phyloP scores from a whole-genome alignment of 495 filamentous ascomycete species.

The Parathielavia appendiculata region DNA sequence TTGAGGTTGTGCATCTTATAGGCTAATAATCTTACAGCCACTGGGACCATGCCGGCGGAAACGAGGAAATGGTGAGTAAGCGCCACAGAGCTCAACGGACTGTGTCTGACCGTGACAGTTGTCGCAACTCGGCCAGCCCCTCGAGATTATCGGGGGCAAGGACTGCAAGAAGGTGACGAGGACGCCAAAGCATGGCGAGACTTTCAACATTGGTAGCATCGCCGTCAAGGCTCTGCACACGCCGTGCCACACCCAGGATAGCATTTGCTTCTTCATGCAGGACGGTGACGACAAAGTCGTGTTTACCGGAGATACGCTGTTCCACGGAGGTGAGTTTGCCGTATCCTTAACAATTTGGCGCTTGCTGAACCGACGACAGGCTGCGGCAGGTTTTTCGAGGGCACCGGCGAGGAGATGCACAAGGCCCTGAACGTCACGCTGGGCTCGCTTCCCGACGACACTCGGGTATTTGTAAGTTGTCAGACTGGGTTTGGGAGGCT shows the following conservation, averaged over 20 bases:
- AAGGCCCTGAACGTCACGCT: constrained; percentile 83
- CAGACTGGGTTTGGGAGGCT: neutral
- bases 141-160: constrained; percentile 81
- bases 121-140: constrained; percentile 52
- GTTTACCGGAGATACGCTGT: constrained; percentile 94
- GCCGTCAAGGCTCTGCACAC: constrained; percentile 86
- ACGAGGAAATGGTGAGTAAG: constrained; percentile 62
- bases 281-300: constrained; percentile 76
- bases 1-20: neutral
- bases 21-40: constrained; percentile 53
- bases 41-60: constrained; percentile 92
- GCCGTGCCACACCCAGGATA: constrained; percentile 96
- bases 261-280: constrained; percentile 83
- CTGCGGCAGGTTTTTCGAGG: constrained; percentile 97
- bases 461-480: constrained; percentile 75
- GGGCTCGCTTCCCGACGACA: constrained; percentile 79
- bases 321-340: constrained; percentile 72
- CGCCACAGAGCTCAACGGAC: neutral
- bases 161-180: constrained; percentile 74
- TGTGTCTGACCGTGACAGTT: constrained; percentile 49
- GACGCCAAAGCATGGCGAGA: constrained; percentile 67
- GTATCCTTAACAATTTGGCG: constrained; percentile 1
- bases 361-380: constrained; percentile 43
- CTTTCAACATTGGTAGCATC: constrained; percentile 82
- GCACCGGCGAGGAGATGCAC: constrained; percentile 81